phyloP scores from a whole-genome alignment of 106 monocot genomes.

The Dactylorhiza incarnata region DNA sequence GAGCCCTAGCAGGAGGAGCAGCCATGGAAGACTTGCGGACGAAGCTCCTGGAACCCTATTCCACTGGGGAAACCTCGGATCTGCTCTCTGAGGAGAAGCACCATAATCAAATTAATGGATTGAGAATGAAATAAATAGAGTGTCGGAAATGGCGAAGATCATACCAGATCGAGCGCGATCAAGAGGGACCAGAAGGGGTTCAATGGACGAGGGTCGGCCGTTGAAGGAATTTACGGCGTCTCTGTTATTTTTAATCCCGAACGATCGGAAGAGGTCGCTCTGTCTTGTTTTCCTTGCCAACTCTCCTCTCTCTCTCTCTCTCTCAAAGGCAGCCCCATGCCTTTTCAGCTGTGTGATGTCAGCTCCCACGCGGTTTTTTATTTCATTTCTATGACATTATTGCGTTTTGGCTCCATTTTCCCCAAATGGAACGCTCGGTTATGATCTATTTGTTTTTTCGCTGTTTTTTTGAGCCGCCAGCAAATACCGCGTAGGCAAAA shows the following conservation, averaged over 20 bases:
- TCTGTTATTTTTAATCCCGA: slow-evolving; percentile 3
- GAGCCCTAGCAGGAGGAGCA: slow-evolving; percentile 44
- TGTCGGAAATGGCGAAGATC: slow-evolving; percentile 1
- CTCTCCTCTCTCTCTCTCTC: background rate
- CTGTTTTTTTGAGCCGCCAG: too few relatives aligned
- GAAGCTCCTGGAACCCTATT: background rate
- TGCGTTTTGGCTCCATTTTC: too few relatives aligned
- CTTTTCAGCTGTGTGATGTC: background rate
- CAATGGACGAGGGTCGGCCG: background rate
- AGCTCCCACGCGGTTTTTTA: background rate
- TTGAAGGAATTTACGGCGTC: background rate
- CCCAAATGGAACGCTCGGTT: too few relatives aligned
- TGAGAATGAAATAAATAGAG: background rate
- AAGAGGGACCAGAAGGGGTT: background rate
- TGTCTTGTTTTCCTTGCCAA: background rate
- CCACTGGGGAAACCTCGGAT: background rate
- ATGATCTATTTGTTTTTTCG: too few relatives aligned
- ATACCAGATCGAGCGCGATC: background rate
- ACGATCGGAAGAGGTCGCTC: background rate
- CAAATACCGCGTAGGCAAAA: too few relatives aligned
- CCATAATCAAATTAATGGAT: background rate
- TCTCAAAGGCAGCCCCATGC: background rate
- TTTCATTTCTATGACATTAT: too few relatives aligned
- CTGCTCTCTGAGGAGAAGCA: slow-evolving; percentile 2
- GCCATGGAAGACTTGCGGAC: slow-evolving; percentile 24